Percentiles rank a stretch among this genome's conserved stretches.
Evolutionary conservation across 2,329 filamentous ascomycete species (phyloP).

Genomic region (Colletotrichum higginsianum): DNA sequence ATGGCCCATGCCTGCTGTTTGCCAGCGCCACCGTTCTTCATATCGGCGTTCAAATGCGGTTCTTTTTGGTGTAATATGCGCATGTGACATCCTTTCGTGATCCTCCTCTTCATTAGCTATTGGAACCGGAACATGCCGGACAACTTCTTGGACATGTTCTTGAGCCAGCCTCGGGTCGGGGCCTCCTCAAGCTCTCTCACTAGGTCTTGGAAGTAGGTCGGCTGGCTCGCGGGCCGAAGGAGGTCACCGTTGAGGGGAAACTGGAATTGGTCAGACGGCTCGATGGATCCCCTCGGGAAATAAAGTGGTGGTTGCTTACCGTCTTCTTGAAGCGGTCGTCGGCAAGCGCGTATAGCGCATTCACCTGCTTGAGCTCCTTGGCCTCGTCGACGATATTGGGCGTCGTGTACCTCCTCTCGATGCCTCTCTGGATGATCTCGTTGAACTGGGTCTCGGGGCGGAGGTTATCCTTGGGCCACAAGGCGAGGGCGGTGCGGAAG

Average conservation of each 20-base stretch:
- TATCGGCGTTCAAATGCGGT: neutral
- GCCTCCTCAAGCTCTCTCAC: slow-evolving; percentile 75
- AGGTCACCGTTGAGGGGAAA: slow-evolving; percentile 63
- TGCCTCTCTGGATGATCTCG: slow-evolving; percentile 65
- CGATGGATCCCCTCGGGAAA: neutral
- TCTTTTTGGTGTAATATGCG: neutral
- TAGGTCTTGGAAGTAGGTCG: slow-evolving; percentile 74
- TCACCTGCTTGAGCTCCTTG: slow-evolving; percentile 69
- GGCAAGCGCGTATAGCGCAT: slow-evolving; percentile 72
- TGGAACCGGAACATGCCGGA: slow-evolving; percentile 73
- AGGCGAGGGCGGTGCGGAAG: slow-evolving; percentile 65
- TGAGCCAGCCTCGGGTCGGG: slow-evolving; percentile 69
- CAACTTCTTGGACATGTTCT: slow-evolving; percentile 67
- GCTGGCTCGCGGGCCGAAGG: slow-evolving; percentile 73
- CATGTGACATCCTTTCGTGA: neutral
- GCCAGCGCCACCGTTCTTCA: neutral
- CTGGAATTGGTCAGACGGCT: neutral
- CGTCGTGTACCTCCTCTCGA: slow-evolving; percentile 53
- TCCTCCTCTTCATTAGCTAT: slow-evolving; percentile 50
- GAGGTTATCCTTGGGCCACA: slow-evolving; percentile 76
- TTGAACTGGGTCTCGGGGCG: slow-evolving; percentile 76
- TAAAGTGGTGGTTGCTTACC: slow-evolving; percentile 55
- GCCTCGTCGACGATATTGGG: slow-evolving; percentile 55
- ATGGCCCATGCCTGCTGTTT: neutral
- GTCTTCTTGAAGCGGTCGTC: slow-evolving; percentile 71